Evolutionary conservation across 1,284 basidiomycete species (phyloP), one percentile per base, ranked within the genome.

Genomic region (Rhodotorula sp.): DNA sequence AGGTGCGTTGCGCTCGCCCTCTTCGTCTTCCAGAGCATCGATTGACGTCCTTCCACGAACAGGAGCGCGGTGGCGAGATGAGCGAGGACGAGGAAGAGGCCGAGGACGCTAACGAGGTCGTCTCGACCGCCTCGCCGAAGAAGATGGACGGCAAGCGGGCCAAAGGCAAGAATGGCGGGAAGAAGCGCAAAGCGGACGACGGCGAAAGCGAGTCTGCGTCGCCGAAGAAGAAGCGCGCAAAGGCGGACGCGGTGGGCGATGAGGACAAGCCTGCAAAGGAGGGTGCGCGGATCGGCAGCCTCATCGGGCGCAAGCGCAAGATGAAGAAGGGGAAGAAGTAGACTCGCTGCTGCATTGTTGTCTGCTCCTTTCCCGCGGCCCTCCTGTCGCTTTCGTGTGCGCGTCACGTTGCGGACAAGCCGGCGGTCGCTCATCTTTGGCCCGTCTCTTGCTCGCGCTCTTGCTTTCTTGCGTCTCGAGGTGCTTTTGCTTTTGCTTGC

Each of bases 271-370:
- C 59, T 24, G 55, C 30, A 15, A 69, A 65, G 48, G 53, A 63
- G 17, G 62, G 68, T 9, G 36, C 62, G 46, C 27, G 61, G 55
- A 67, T 70, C 24, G 72, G 72, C 13, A 27, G 56, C 30, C 56
- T 74, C 32, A 71, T 74, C 15, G 72, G 69, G 22, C 48, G 62
- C 30, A 74, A 74, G 56, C 54, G 72, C 9, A 47, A 66, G 6
- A 48, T 60, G 47, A 70, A 73, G 66, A 58, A 60, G 48, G 64
- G 59, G 20, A 59, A 55, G 13, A 68, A 59, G 70, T 54, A 62
- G 56, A 61, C 19, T 27, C 17, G 48, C 2, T 15, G 34, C 11
- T 20, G 24, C 39, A 44, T 44, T 27, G 27, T 17, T 32, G 30
- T 56, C 30, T 27, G 49, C 11, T 29, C 11, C 10, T 11, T 44